A percentile compares a stretch with the other conserved stretches of the same genome.
These are phyloP conservation scores for Crepidotus variabilis DNA, from an alignment of 768 basidiomycete genomes.

Conservation along the genomic window DNA sequence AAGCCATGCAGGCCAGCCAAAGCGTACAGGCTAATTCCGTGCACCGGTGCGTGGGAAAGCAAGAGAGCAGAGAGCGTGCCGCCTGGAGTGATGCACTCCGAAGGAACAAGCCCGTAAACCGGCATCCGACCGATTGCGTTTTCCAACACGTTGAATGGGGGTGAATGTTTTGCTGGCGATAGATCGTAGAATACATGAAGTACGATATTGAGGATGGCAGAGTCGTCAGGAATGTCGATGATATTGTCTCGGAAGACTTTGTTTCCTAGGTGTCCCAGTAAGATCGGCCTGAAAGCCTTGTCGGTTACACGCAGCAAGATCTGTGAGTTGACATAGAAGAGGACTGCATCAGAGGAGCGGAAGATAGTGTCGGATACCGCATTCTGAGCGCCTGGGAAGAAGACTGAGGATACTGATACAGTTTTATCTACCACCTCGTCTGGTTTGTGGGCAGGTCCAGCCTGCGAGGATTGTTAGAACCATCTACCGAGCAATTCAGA, in stretches of 20 bases:
- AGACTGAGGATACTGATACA: constrained; percentile 22
- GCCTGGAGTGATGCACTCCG: constrained; percentile 7
- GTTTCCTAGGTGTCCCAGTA: constrained; percentile 11
- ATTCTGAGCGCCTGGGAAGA: constrained; percentile 23
- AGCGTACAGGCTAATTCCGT: constrained; percentile 18
- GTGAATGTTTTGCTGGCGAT: constrained; percentile 16
- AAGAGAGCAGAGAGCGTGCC: constrained; percentile 16
- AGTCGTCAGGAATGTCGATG: constrained; percentile 18
- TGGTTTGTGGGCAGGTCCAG: background rate
- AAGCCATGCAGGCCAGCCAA: constrained; percentile 19
- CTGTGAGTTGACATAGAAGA: constrained; percentile 23
- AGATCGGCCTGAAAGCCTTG: constrained; percentile 13
- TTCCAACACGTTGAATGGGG: constrained; percentile 15
- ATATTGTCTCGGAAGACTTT: constrained; percentile 7
- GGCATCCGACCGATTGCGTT: constrained; percentile 18
- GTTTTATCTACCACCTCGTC: constrained; percentile 1
- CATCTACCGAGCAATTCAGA: background rate
- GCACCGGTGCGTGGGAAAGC: constrained; percentile 15
- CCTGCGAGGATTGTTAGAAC: background rate
- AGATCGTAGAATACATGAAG: constrained; percentile 17
- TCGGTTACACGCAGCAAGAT: constrained; percentile 12
- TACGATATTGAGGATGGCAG: constrained; percentile 21
- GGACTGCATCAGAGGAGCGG: constrained; percentile 22
- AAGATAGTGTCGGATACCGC: constrained; percentile 19
- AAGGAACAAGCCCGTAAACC: constrained; percentile 13